Evolutionary conservation across 2,329 filamentous ascomycete species (phyloP).

Genomic region (Apiospora sp.): DNA sequence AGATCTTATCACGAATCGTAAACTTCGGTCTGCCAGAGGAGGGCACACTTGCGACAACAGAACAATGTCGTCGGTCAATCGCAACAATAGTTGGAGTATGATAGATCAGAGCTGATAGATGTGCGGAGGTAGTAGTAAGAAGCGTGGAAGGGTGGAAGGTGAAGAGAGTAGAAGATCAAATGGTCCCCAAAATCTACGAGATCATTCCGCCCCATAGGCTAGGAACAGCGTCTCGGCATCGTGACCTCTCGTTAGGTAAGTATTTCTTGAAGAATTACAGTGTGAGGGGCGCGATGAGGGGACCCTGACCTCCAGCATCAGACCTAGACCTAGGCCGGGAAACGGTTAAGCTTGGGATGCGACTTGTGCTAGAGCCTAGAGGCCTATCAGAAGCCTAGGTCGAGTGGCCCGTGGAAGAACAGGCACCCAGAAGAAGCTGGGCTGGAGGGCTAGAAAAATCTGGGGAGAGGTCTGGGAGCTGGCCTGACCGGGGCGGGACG

Average conservation of each 20-base stretch:
- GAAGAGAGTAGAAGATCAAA: not conserved
- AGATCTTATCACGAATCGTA: not conserved
- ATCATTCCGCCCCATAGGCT: not conserved
- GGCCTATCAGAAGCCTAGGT: not conserved
- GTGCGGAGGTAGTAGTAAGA: not conserved
- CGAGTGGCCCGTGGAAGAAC: not conserved
- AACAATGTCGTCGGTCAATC: not conserved
- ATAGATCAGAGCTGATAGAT: not conserved
- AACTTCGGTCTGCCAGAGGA: not conserved
- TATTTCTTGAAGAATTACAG: conserved; percentile 16
- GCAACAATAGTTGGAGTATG: not conserved
- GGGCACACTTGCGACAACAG: not conserved
- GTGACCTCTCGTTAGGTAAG: conserved; percentile 14
- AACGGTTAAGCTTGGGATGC: conserved; percentile 10
- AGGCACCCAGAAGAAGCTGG: not conserved
- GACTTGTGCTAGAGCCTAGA: not conserved
- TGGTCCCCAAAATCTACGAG: not conserved
- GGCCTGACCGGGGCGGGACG: not conserved
- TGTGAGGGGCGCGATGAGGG: conserved; percentile 18
- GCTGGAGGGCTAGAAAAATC: not conserved
- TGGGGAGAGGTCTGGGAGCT: conserved; percentile 13
- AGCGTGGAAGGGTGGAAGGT: not conserved
- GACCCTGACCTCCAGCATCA: conserved; percentile 9
- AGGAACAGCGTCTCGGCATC: not conserved
- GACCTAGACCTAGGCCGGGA: conserved; percentile 13